Evolutionary conservation across 2,329 filamentous ascomycete species (phyloP).

Genomic region (Penicillium sclerotiorum): DNA sequence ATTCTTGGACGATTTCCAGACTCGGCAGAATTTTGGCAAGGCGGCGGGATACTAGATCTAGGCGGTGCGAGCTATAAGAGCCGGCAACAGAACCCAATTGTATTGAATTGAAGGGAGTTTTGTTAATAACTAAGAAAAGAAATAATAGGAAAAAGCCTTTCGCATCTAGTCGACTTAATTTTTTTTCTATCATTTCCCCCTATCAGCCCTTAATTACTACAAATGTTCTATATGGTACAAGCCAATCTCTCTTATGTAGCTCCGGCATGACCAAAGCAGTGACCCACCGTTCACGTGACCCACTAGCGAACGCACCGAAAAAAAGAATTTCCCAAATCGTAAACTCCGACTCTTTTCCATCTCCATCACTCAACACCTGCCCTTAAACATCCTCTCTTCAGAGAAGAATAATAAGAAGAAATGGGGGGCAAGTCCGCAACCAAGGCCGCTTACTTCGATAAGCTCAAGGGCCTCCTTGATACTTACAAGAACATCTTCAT

Average conservation of each 20-base stretch:
- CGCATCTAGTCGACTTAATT: too few relatives aligned
- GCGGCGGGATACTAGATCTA: conserved; percentile 2
- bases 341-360: conserved; percentile 18
- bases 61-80: background rate
- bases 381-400: conserved; percentile 99
- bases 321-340: conserved; percentile 32
- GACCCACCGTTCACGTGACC: conserved; percentile 32
- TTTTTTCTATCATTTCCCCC: too few relatives aligned
- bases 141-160: background rate
- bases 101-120: background rate
- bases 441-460: conserved; percentile 99
- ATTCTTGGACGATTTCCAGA: conserved; percentile 3
- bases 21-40: conserved; percentile 16
- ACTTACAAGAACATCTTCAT: conserved; percentile 98
- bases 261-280: background rate
- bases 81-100: background rate
- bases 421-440: conserved; percentile 96
- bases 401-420: conserved; percentile 74
- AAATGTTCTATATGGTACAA: too few relatives aligned
- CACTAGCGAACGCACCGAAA: conserved; percentile 45
- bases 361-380: conserved; percentile 51
- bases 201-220: too few relatives aligned
- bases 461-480: conserved; percentile 97
- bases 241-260: too few relatives aligned
- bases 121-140: background rate